A percentile compares a stretch with the other conserved stretches of the same genome.
Conservation (phyloP, 805 yeast species). For the Candida pseudoglaebosa region DNA sequence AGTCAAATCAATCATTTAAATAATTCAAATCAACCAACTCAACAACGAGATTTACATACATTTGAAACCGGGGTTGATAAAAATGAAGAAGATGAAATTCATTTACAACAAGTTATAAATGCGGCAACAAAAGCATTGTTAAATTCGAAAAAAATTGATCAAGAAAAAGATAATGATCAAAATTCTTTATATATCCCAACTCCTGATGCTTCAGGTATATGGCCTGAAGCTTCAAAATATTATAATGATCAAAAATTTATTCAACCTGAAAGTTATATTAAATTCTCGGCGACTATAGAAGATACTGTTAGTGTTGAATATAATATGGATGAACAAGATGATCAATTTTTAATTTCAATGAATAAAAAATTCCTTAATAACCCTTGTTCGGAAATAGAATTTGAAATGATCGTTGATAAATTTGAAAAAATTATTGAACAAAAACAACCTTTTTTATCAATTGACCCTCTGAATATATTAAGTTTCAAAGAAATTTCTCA, state of each 20-base stretch:
- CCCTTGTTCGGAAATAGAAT: conserved; percentile 72
- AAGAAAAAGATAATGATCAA: conserved; percentile 3
- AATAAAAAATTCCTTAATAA: too few relatives aligned
- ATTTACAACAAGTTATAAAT: conserved; percentile 84
- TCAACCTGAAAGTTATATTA: conserved; percentile 77
- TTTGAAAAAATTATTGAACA: conserved; percentile 73
- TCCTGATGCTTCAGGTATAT: conserved; percentile 84
- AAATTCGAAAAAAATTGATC: conserved; percentile 19
- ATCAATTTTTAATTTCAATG: conserved; percentile 62
- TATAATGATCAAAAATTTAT: conserved; percentile 59
- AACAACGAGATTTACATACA: conserved; percentile 82
- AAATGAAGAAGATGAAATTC: conserved; percentile 95
- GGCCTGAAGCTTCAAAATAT: conserved; percentile 73
- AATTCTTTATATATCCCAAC: conserved; percentile 82
- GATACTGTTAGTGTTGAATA: conserved; percentile 85
- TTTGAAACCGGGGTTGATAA: conserved; percentile 98
- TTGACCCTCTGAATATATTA: conserved; percentile 78
- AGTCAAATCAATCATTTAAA: conserved; percentile 40
- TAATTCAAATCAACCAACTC: conserved; percentile 49
- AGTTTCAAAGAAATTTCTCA: conserved; percentile 65
- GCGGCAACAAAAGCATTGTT: conserved; percentile 66
- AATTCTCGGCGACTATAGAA: conserved; percentile 93
- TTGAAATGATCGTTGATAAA: conserved; percentile 70
- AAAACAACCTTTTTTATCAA: conserved; percentile 81
- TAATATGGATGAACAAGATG: conserved; percentile 89